A percentile compares a stretch with the other conserved stretches of the same genome.
phyloP scores from a whole-genome alignment of 768 basidiomycete species.

The Boletus sp. region DNA sequence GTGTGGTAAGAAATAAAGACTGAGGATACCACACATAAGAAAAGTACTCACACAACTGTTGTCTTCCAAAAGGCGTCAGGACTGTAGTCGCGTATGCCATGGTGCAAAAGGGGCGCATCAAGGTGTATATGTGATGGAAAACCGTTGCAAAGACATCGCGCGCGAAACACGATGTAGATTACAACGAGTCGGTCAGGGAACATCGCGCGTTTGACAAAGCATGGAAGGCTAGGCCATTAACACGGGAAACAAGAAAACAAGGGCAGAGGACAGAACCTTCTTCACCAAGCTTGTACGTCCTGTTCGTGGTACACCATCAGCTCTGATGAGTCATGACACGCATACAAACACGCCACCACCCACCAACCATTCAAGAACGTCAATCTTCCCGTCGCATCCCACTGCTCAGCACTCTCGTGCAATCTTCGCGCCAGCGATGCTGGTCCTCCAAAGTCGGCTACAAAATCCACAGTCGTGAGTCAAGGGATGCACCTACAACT shows the following conservation, averaged over 20 bases:
- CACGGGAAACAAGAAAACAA: not conserved
- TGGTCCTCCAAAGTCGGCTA: slow-evolving; percentile 64
- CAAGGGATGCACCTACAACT: not conserved
- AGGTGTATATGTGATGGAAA: not conserved
- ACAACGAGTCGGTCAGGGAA: not conserved
- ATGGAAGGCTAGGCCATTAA: not conserved
- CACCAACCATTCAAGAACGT: slow-evolving; percentile 83
- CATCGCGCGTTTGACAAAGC: not conserved
- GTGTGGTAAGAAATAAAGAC: not conserved
- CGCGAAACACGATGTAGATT: not conserved
- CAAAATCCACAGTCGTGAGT: not conserved
- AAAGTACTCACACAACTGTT: slow-evolving; percentile 67
- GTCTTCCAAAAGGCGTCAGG: slow-evolving; percentile 86
- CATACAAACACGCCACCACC: slow-evolving; percentile 16
- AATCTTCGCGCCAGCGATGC: slow-evolving; percentile 55
- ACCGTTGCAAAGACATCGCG: too few species aligned
- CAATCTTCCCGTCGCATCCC: slow-evolving; percentile 65
- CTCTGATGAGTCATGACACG: not conserved
- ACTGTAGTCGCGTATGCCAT: slow-evolving; percentile 37
- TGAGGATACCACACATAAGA: not conserved
- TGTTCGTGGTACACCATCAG: slow-evolving; percentile 25
- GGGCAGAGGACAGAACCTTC: slow-evolving; percentile 50
- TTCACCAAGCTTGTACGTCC: slow-evolving; percentile 89
- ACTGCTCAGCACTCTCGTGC: slow-evolving; percentile 50
- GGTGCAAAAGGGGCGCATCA: not conserved